Conservation (phyloP, 352 stramenopile species). For the Pythium vanterpoolii region DNA sequence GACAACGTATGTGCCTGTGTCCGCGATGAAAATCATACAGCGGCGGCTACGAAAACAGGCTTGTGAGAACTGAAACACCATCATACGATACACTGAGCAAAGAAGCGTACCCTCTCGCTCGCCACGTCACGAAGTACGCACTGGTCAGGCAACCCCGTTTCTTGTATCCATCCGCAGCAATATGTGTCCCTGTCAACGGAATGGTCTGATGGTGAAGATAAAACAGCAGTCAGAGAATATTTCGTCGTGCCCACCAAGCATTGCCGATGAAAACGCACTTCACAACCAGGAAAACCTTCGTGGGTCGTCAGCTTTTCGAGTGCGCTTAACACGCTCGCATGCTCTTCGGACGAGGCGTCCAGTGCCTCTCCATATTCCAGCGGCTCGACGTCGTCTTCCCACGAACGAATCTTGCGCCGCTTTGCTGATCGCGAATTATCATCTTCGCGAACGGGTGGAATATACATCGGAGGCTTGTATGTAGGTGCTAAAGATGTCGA, state of each 20-base stretch:
- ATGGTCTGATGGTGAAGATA: constrained; percentile 49
- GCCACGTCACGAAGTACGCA: constrained; percentile 82
- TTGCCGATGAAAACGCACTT: constrained; percentile 35
- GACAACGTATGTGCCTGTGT: constrained; percentile 71
- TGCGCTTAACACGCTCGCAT: constrained; percentile 44
- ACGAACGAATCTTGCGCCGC: constrained; percentile 84
- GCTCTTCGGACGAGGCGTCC: constrained; percentile 57
- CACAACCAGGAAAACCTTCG: constrained; percentile 79
- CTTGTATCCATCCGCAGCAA: constrained; percentile 66
- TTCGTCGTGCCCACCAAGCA: neutral
- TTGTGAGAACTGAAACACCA: neutral
- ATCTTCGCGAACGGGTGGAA: constrained; percentile 54
- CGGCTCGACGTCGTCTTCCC: constrained; percentile 74
- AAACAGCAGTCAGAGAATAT: neutral
- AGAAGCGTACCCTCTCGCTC: constrained; percentile 66
- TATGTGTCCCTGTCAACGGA: constrained; percentile 79
- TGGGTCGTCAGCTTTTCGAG: constrained; percentile 68
- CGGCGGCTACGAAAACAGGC: constrained; percentile 42
- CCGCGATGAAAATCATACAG: constrained; percentile 72
- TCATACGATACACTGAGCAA: neutral
- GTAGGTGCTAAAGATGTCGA: constrained; percentile 23
- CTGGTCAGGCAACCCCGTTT: constrained; percentile 74
- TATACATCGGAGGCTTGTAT: constrained; percentile 75
- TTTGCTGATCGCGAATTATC: constrained; percentile 52
- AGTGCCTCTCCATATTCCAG: constrained; percentile 62